Conservation (phyloP, 768 basidiomycete genomes). For the Lactarius pseudohatsudake region DNA sequence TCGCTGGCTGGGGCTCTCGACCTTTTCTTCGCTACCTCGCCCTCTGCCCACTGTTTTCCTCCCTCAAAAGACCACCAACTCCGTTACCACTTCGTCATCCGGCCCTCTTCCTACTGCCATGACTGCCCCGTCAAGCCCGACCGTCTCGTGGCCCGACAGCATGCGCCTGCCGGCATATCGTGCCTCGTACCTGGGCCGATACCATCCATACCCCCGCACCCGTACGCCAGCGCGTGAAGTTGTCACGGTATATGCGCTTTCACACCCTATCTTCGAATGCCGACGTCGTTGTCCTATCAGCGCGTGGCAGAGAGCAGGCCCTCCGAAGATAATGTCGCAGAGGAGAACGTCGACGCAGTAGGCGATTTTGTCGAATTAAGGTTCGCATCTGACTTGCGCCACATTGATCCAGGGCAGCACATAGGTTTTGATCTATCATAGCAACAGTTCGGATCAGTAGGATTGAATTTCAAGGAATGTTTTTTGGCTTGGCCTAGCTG, state of each 20-base stretch:
- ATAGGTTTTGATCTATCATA: neutral
- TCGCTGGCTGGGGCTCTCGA: neutral
- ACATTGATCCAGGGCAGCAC: constrained; percentile 7
- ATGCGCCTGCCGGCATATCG: constrained; percentile 28
- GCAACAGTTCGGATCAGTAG: neutral
- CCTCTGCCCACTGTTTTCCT: constrained; percentile 14
- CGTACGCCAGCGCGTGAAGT: constrained; percentile 18
- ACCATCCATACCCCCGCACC: constrained; percentile 27
- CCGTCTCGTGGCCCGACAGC: constrained; percentile 10
- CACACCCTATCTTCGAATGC: neutral
- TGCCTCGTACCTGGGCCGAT: constrained; percentile 22
- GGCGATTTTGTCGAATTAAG: neutral
- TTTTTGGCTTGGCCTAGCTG: neutral
- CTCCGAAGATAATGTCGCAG: constrained; percentile 1
- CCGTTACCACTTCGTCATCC: constrained; percentile 8
- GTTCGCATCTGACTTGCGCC: neutral
- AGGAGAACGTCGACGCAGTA: constrained; percentile 8
- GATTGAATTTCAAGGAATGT: neutral
- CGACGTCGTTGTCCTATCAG: neutral
- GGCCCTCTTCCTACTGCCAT: constrained; percentile 3
- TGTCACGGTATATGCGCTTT: constrained; percentile 13
- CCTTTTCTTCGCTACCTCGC: neutral
- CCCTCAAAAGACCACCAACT: neutral
- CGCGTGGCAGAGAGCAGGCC: constrained; percentile 5
- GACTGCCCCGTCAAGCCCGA: constrained; percentile 10